phyloP scores from a whole-genome alignment of 352 stramenopile species.

The Phytophthora tubulina region DNA sequence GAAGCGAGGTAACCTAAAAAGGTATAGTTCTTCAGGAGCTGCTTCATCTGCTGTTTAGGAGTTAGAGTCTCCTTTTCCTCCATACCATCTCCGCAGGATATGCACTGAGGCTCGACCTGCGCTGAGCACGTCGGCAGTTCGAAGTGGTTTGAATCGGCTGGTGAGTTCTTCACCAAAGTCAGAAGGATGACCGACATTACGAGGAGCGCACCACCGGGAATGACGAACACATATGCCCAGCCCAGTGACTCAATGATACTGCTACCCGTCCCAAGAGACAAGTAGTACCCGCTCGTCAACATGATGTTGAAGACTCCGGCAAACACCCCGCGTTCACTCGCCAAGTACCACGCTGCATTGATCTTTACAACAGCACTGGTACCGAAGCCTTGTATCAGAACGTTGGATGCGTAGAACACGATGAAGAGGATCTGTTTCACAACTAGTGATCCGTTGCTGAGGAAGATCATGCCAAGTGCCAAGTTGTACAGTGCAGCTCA shows the following conservation, averaged over 20 bases:
- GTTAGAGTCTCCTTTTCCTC: slow-evolving; percentile 19
- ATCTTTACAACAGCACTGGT: slow-evolving; percentile 89
- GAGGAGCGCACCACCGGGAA: slow-evolving; percentile 60
- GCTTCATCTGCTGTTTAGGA: slow-evolving; percentile 52
- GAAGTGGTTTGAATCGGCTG: slow-evolving; percentile 53
- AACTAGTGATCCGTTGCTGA: slow-evolving; percentile 42
- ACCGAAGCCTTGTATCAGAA: slow-evolving; percentile 81
- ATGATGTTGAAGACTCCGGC: slow-evolving; percentile 83
- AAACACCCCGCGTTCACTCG: slow-evolving; percentile 74
- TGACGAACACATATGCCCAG: slow-evolving; percentile 79
- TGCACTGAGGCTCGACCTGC: slow-evolving; percentile 23
- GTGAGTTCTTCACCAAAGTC: slow-evolving; percentile 66
- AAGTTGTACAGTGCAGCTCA: slow-evolving; percentile 75
- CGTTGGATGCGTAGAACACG: slow-evolving; percentile 70
- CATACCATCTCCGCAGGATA: slow-evolving; percentile 9
- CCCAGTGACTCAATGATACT: slow-evolving; percentile 71
- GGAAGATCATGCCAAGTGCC: slow-evolving; percentile 62
- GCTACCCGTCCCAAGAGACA: slow-evolving; percentile 71
- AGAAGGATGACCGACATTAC: slow-evolving; percentile 67
- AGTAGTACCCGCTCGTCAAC: slow-evolving; percentile 79
- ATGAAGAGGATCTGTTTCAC: slow-evolving; percentile 61
- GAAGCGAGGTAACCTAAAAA: slow-evolving; percentile 74
- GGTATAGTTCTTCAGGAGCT: slow-evolving; percentile 64
- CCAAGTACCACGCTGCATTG: slow-evolving; percentile 77
- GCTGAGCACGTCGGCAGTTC: slow-evolving; percentile 33